Percentiles rank a stretch among this genome's conserved stretches.
phyloP scores from a whole-genome alignment of 768 basidiomycete species.

The Boletellus emodensis region DNA sequence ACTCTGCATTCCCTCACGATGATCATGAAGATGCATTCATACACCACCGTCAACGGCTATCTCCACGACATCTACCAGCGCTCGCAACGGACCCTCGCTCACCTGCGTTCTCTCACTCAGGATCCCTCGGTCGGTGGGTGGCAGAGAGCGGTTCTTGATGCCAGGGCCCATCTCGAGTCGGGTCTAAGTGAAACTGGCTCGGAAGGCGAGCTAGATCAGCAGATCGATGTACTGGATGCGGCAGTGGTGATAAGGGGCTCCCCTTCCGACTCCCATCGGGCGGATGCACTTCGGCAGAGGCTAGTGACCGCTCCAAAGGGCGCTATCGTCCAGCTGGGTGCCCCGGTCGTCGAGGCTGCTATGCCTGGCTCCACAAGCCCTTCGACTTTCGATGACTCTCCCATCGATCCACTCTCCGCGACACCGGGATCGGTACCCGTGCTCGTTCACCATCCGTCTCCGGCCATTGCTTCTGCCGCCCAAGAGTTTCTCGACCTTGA shows the following conservation, averaged over 20 bases:
- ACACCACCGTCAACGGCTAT: constrained; percentile 83
- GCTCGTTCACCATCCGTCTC: constrained; percentile 64
- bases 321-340: constrained; percentile 3
- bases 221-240: constrained; percentile 43
- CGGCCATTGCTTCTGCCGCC: constrained; percentile 63
- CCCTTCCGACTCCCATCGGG: constrained; percentile 50
- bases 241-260: constrained; percentile 45
- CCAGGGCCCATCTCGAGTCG: constrained; percentile 38
- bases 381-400: constrained; percentile 2
- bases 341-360: not conserved
- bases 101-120: constrained; percentile 46
- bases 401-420: constrained; percentile 10
- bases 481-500: constrained; percentile 72
- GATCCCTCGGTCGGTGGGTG: constrained; percentile 54
- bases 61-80: constrained; percentile 54
- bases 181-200: constrained; percentile 20
- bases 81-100: constrained; percentile 38
- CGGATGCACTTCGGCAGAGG: constrained; percentile 54
- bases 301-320: constrained; percentile 36
- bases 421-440: constrained; percentile 33
- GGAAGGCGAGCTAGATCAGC: constrained; percentile 4
- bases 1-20: constrained; percentile 85
- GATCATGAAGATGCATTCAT: constrained; percentile 97
- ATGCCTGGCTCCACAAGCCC: constrained; percentile 1
- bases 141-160: constrained; percentile 54